Evolutionary conservation across 2,329 filamentous ascomycete species (phyloP), one percentile per base, ranked within the genome.

Genomic region (Meredithiella fracta): DNA sequence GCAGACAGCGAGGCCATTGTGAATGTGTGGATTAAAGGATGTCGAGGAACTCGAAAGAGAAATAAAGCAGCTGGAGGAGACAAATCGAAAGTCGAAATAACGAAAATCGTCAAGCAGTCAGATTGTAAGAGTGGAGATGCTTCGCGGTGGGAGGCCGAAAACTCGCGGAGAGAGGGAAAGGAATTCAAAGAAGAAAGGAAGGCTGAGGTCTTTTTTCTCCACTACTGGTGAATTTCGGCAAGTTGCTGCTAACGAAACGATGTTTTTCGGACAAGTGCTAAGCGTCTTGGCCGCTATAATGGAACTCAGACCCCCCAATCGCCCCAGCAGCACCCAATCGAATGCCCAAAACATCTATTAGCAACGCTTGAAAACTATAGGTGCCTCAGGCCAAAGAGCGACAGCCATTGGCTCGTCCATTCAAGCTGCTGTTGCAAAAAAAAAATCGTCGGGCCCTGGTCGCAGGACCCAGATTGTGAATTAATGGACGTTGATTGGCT

Each of bases 1-100:
- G 80, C 77, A 68, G 77, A 76, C 70, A 88, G 78, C 68, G 80
- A 74, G 70, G 81, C 80, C 82, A 86, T 86, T 65, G 68, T 69
- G 67, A 62, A 61, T 56, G 38, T 53, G 51, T 42, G 15, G n/a
- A 26, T 44, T 51, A 17, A 54, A 8, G 37, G 49, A 9, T 37
- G 34, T 37, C 23, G 9, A 38, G 9, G 31, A 38, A 52, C 31
- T 11, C 31, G 37, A 54, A 54, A 47, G n/a, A n/a, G n/a, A 44
- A 54, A 17, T 17, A n/a, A 54, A 47, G 50, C 31, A 26, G 52
- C 47, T 31, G 31, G 37, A 40, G 9, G 23, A 3, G 29, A 42
- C 47, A 51, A 55, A 29, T 42, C 34, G 47, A 42, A 40, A 22
- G 20, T 52, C 50, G 50, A 52, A 51, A 38, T 14, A 52, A 52